Evolutionary conservation across 306 rosid species (phyloP).

Genomic region (Acacia crassicarpa): DNA sequence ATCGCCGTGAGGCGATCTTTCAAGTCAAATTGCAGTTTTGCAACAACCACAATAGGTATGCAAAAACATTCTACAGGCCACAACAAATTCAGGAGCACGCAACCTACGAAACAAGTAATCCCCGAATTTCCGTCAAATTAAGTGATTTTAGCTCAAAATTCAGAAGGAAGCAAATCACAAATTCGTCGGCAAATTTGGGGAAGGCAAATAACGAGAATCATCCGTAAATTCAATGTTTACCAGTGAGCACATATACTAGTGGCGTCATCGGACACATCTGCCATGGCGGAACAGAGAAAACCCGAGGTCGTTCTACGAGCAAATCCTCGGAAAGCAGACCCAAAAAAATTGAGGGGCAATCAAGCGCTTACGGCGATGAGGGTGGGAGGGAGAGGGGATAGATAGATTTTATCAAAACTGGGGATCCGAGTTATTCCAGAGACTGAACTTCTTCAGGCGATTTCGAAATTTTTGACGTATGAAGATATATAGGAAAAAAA

Average conservation of each 20-base stretch:
- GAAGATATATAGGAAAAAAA: neutral
- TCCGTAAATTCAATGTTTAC: conserved; percentile 35
- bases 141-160: neutral
- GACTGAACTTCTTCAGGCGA: neutral
- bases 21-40: neutral
- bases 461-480: neutral
- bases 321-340: conserved; percentile 10
- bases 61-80: neutral
- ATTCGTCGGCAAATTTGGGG: neutral
- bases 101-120: conserved; percentile 12
- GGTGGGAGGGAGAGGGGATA: neutral
- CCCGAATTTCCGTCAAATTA: conserved; percentile 3
- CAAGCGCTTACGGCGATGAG: neutral
- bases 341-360: neutral
- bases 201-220: neutral
- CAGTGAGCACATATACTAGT: conserved; percentile 74
- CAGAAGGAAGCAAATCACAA: neutral
- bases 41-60: neutral
- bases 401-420: neutral
- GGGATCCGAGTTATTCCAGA: conserved; percentile 22
- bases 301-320: conserved; percentile 12
- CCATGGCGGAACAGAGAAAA: conserved; percentile 48
- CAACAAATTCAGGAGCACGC: neutral
- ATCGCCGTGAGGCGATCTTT: neutral
- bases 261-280: conserved; percentile 57